Base-by-base conservation (phyloP, 352 stramenopile genomes). In the Sclerospora graminicola region DNA sequence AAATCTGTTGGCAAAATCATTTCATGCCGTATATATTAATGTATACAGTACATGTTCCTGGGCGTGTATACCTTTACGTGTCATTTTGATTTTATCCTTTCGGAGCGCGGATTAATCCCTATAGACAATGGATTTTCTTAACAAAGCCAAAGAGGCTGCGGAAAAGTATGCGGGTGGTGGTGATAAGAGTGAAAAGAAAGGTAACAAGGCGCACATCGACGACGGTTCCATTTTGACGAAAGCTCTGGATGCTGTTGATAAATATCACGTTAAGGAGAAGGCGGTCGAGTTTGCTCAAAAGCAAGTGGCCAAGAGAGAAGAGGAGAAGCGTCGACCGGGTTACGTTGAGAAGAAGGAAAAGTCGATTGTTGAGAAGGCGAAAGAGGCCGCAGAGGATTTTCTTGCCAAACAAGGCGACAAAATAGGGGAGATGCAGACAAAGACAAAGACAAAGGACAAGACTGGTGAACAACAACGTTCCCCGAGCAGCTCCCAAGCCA, bases 261-360 rank as follows among this genome's bases (percentile, higher is more conserved):
- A 61, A 35, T 61, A 61, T 13, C 52, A 61, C 13, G 47, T 50
- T 4, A 61, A 61, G 47, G 52, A 61, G 5, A 61, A 61, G 32
- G 41, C 42, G 11, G 47, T 35, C 21, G 47, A 57, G 38, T 62
- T 42, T 28, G 53, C 53, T 0, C 47, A 62, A 48, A 57, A 61
- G 27, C 46, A 53, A 2, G 47, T 61, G 0, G 24, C 30, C 8
- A 59, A 59, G 33, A 33, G 51, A 8, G 47, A 53, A n/a, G 46
- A 60, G 45, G 29, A 52, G 34, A 58, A 58, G 8, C 24, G 29
- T 16, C 35, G 53, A 41, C 29, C 42, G 26, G 44, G 51, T 5
- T 47, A 54, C 44, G 44, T 45, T 6, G 37, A 54, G 26, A 54
- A 45, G 44, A 57, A 57, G 23, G 51, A 54, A 16, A 59, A 54